Base-by-base conservation (phyloP, 2,329 filamentous ascomycete species). In the Scleromitrula shiraiana region DNA sequence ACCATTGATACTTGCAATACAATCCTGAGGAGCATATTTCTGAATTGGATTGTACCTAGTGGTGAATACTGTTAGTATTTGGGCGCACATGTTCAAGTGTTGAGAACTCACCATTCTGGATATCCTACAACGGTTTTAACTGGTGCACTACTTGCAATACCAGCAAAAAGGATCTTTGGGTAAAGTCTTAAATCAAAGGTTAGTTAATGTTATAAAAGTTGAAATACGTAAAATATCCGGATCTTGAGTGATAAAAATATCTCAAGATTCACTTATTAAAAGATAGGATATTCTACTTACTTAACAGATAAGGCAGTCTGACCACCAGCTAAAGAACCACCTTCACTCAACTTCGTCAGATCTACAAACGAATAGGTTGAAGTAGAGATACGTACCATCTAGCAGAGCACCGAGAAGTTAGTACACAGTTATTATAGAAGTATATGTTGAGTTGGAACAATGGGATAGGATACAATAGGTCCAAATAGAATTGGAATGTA, bases 21-120 rank as follows among this genome's bases (percentile, higher is more conserved):
- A 75, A 53, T 75, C 72, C 45, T 70, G 64, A 0, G 73, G 72
- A 0, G 64, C 73, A 46, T 65, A 73, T 52, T 71, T 72, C 45
- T 73, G 68, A 27, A 75, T 72, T 0, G 72, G 70, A 36, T 67
- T 55, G 51, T 75, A 60, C 58, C 58, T 60, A 23, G 26, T 27
- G 6, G 12, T 12, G 12, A 7, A 6, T 7, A 27, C 26, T 7
- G 19, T 33, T 17, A 33, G 12, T n/a, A 33, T 33, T 17, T 15
- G 17, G n/a, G 30, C 9, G 9, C 17, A 14, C 30, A n/a, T 12
- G 8, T 33, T 33, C 30, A 8, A n/a, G 14, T 8, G 17, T 38
- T 14, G 19, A 22, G 12, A 15, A 30, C 50, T 45, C 19, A 75
- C 72, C 71, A 75, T 51, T 73, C 62, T 0, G 70, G 68, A 49